Base-by-base conservation (phyloP, 2,329 filamentous ascomycete genomes). In the Aspergillus ochraceus region DNA sequence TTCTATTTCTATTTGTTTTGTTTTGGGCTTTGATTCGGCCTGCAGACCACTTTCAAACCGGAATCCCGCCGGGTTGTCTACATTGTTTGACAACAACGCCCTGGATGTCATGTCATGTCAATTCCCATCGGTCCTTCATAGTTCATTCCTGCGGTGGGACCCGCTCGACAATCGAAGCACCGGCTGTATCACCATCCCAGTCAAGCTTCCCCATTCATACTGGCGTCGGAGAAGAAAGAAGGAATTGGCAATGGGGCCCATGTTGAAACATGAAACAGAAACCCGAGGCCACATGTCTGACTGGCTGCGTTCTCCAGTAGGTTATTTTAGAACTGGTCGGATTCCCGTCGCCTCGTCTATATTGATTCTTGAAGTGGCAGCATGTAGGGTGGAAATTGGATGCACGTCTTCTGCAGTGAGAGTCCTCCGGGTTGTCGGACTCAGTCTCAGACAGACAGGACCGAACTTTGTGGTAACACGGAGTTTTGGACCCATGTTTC, bases 201-300 rank as follows among this genome's bases (percentile, higher is more conserved):
- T 58, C 56, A 58, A 58, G 56, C 56, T 54, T 54, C 52, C 49
- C 49, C 45, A 50, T 42, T 42, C 19, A 53, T 39, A 22, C 51
- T 39, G 42, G 22, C 29, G 39, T 47, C 42, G 19, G 42, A 46
- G 42, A 19, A 42, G 14, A 42, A 19, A 42, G 26, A 29, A 9
- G 26, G 9, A 29, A 29, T 29, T 29, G 26, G 26, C 26, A 29
- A 29, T 29, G 26, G 26, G 26, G 26, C 9, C 26, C 6, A 29
- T 2, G 24, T 26, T 26, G 24, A 26, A 26, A 26, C 26, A 9
- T 29, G 26, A 29, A 29, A 29, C 26, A 29, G 26, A 36, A 12
- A 12, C 32, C 32, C 32, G 36, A 32, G 39, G 29, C 20, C 32
- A 24, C 19, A 42, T 58, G 45, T 47, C 45, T 47, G 45, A 47